Base-by-base conservation (phyloP, 2,329 filamentous ascomycete species). In the Sclerotinia subarctica region DNA sequence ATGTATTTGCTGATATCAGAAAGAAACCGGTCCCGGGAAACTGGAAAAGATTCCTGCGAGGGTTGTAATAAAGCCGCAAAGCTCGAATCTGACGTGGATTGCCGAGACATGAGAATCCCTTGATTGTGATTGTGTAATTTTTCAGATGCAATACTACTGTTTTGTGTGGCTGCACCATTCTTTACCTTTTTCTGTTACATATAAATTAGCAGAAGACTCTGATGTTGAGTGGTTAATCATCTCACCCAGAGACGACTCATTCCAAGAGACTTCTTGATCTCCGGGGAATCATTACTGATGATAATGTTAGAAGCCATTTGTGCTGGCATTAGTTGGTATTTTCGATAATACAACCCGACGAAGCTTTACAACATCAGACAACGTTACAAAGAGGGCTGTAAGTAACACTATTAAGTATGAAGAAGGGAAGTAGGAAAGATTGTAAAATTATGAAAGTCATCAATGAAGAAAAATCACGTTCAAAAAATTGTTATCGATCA, bases 1-100 rank as follows among this genome's bases (percentile, higher is more conserved):
- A 76, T 76, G 49, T 74, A 76, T 47, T 72, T 76, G 3, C 52
- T 67, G 8, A 76, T 73, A 44, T 75, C 69, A 54, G 69, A 63
- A n/a, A 70, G 67, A 52, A 70, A 54, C 19, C 66, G 66, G 13
- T 29, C 29, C 1, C 5, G 15, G 57, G 42, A 59, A 15, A 5
- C 10, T 15, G 10, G n/a, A 17, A 46, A 46, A 2, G 57, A 38
- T 2, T 7, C 32, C 19, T 17, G 46, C 13, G 19, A 62, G 0
- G n/a, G 29, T 19, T 29, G 29, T 51, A 21, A 21, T 51, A 47
- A 4, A 19, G n/a, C 29, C 26, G 46, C 26, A 5, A 62, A 62
- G 35, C 59, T 62, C 15, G 59, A 51, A 26, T 51, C 44, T 2
- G 29, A 26, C 13, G 5, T 3, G 17, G 2, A 24, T 2, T 51